These are phyloP conservation scores for Diaporthe sp. DNA, from an alignment of 2,329 filamentous ascomycete species.

Conservation along the genomic window DNA sequence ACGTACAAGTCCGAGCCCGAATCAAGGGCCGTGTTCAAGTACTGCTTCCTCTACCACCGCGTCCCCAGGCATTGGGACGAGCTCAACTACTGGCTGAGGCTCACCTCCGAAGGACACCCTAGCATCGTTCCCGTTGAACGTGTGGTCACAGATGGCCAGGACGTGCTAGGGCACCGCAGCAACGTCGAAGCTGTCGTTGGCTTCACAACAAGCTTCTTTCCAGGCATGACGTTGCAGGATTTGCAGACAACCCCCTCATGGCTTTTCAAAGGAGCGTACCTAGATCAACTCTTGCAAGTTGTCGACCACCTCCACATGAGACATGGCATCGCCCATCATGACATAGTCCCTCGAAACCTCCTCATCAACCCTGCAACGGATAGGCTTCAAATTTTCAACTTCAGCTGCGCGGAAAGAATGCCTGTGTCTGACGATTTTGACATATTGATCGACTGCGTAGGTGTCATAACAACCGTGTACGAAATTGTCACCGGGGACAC, in stretches of 20 bases:
- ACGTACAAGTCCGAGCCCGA: constrained; percentile 7
- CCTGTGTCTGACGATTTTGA: no score
- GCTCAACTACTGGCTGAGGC: constrained; percentile 32
- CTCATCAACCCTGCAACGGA: constrained; percentile 53
- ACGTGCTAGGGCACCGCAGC: constrained; percentile 5
- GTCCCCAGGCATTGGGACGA: constrained; percentile 25
- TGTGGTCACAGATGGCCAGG: constrained; percentile 5
- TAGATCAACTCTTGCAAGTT: constrained; percentile 53
- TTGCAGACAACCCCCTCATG: constrained; percentile 44
- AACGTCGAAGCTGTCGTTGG: constrained; percentile 40
- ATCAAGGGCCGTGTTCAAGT: constrained; percentile 30
- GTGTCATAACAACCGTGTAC: constrained; percentile 53
- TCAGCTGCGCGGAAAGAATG: constrained; percentile 45
- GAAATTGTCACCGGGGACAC: constrained; percentile 52
- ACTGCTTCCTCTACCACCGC: background rate
- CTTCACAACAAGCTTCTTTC: constrained; percentile 49
- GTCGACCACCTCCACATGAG: constrained; percentile 56
- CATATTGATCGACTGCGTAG: constrained; percentile 49
- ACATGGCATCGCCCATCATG: constrained; percentile 55
- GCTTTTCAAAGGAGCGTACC: constrained; percentile 53
- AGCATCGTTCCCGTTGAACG: constrained; percentile 13
- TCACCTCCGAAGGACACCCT: constrained; percentile 8
- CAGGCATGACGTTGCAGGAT: constrained; percentile 52
- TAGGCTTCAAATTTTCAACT: constrained; percentile 54
- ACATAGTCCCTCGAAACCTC: constrained; percentile 55